These are phyloP conservation scores for Fusarium sp. DNA, from an alignment of 2,329 filamentous ascomycete species.

Conservation along the genomic window DNA sequence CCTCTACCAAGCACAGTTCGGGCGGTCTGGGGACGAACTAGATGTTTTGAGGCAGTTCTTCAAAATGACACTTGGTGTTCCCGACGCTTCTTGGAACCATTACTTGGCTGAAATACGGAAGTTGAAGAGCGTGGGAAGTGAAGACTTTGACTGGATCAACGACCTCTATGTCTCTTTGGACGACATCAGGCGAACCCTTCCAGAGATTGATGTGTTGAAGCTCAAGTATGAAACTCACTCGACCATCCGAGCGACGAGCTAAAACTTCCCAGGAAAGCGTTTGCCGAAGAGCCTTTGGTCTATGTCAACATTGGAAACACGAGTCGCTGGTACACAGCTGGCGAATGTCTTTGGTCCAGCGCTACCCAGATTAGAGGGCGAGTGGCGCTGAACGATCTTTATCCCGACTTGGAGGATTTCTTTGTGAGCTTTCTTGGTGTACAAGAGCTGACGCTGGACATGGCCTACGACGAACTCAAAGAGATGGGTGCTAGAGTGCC, in stretches of 20 bases:
- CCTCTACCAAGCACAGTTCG: constrained; percentile 26
- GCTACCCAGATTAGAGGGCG: constrained; percentile 45
- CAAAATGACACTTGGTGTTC: constrained; percentile 4
- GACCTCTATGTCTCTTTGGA: constrained; percentile 20
- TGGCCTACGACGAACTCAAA: constrained; percentile 49
- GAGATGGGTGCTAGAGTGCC: constrained; percentile 17
- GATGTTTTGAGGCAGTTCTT: constrained; percentile 36
- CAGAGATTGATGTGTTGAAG: background rate
- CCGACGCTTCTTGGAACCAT: constrained; percentile 26
- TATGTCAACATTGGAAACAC: constrained; percentile 10
- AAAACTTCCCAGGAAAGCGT: background rate
- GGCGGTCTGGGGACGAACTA: constrained; percentile 14
- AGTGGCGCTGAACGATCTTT: constrained; percentile 43
- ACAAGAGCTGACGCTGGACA: constrained; percentile 42
- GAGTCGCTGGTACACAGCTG: constrained; percentile 44
- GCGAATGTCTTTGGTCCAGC: constrained; percentile 52
- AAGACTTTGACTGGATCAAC: constrained; percentile 33
- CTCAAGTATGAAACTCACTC: constrained; percentile 1
- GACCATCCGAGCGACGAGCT: background rate
- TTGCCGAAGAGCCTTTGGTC: constrained; percentile 22
- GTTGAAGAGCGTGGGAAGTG: constrained; percentile 8
- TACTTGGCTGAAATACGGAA: constrained; percentile 31
- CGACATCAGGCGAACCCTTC: background rate
- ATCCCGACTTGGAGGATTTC: constrained; percentile 45
- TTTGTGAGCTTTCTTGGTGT: constrained; percentile 49